phyloP scores from a whole-genome alignment of 1,284 basidiomycete genomes.

The Inonotus obliquus region DNA sequence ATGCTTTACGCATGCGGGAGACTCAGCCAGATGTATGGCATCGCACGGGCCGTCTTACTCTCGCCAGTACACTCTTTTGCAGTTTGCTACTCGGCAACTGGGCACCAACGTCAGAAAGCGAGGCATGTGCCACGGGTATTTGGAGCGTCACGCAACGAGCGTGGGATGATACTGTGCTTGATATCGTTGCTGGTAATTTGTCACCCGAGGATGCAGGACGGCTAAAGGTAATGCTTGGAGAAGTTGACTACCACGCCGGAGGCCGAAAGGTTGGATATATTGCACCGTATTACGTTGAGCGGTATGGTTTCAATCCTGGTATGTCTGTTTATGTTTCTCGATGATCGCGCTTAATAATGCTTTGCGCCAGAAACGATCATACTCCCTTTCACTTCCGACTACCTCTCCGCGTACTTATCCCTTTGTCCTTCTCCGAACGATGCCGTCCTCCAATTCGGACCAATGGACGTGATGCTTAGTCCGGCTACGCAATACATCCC shows the following conservation, averaged over 20 bases:
- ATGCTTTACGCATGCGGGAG: constrained; percentile 65
- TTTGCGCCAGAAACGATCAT: constrained; percentile 62
- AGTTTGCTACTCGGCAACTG: constrained; percentile 68
- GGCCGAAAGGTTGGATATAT: constrained; percentile 61
- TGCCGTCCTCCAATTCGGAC: constrained; percentile 69
- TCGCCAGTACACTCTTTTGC: constrained; percentile 67
- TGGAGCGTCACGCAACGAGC: constrained; percentile 61
- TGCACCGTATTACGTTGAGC: constrained; percentile 68
- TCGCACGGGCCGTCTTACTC: constrained; percentile 60
- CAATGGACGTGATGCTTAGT: constrained; percentile 70
- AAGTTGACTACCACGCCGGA: constrained; percentile 57
- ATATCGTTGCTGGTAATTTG: constrained; percentile 67
- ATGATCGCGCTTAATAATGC: constrained; percentile 16
- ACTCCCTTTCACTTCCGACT: constrained; percentile 70
- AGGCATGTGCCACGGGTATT: constrained; percentile 72
- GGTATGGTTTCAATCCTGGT: constrained; percentile 78
- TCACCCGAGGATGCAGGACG: constrained; percentile 55
- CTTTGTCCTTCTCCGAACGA: constrained; percentile 65
- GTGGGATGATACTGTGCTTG: constrained; percentile 75
- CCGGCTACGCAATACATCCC: constrained; percentile 68
- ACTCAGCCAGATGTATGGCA: constrained; percentile 72
- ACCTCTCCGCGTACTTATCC: constrained; percentile 69
- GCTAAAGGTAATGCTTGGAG: constrained; percentile 69
- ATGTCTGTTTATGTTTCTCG: constrained; percentile 21
- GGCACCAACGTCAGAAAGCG: constrained; percentile 67